Percentiles rank a stretch among this genome's conserved stretches.
These are phyloP conservation scores for Scutellospora calospora DNA, from an alignment of 371 early-diverging fungal genomes.

Conservation along the genomic window DNA sequence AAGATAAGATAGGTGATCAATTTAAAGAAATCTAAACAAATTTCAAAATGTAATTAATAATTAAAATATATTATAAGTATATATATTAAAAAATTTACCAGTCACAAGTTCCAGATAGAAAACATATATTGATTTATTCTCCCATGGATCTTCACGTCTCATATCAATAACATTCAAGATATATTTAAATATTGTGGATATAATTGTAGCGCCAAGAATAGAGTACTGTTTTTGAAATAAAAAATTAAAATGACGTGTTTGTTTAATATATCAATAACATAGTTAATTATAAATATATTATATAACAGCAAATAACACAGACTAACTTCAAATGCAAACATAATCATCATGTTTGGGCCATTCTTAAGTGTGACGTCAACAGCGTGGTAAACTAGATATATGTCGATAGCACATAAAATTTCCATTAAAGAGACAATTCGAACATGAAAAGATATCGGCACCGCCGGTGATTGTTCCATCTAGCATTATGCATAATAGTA, in stretches of 20 bases:
- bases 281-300: not conserved
- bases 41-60: not conserved
- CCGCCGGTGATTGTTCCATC: constrained; percentile 87
- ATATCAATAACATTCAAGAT: constrained; percentile 86
- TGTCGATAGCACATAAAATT: constrained; percentile 73
- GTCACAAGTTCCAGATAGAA: constrained; percentile 87
- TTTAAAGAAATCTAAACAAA: constrained; percentile 83
- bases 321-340: constrained; percentile 94
- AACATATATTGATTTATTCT: constrained; percentile 89
- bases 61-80: not conserved
- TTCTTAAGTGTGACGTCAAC: constrained; percentile 64
- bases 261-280: not conserved
- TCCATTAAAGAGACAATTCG: constrained; percentile 72
- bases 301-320: not conserved
- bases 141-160: constrained; percentile 89
- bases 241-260: not conserved
- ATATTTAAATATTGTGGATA: constrained; percentile 83
- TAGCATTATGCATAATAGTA: constrained; percentile 44
- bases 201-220: constrained; percentile 76
- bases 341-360: constrained; percentile 91
- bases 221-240: constrained; percentile 70
- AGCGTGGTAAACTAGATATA: constrained; percentile 73
- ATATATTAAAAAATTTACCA: constrained; percentile 58
- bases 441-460: constrained; percentile 70
- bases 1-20: constrained; percentile 86